Conservation (phyloP, 2,329 filamentous ascomycete species). For the Shiraia sp. region DNA sequence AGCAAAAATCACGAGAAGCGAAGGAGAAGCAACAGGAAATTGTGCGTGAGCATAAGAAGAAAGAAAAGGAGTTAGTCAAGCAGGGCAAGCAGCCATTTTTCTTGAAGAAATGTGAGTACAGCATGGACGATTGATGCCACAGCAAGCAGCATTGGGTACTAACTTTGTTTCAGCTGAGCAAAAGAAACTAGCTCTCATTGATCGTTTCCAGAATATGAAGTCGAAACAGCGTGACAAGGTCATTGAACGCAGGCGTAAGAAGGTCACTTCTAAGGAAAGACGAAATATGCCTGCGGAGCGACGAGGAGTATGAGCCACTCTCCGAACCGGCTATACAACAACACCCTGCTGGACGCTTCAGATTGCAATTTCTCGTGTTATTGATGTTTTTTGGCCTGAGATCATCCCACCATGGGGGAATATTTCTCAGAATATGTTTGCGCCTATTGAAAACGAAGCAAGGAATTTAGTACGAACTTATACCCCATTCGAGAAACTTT, state of each 20-base stretch:
- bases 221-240: constrained; percentile 80
- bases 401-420: no score
- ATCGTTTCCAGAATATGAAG: constrained; percentile 82
- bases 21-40: constrained; percentile 73
- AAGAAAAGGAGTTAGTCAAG: constrained; percentile 82
- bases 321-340: no score
- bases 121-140: not conserved
- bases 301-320: constrained; percentile 27
- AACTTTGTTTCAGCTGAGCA: constrained; percentile 64
- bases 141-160: constrained; percentile 10
- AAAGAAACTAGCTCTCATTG: constrained; percentile 80
- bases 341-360: no score
- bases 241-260: constrained; percentile 88
- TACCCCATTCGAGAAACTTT: no score
- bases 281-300: constrained; percentile 57
- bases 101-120: constrained; percentile 70
- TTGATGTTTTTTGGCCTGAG: no score
- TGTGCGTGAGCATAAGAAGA: constrained; percentile 72
- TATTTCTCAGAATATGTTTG: no score
- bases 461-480: no score
- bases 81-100: constrained; percentile 94
- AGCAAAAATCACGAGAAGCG: constrained; percentile 69
- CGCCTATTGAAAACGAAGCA: no score
- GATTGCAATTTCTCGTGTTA: no score
- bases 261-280: constrained; percentile 82